phyloP scores from a whole-genome alignment of 176 grass and related monocot genomes.

The Phoenix dactylifera region DNA sequence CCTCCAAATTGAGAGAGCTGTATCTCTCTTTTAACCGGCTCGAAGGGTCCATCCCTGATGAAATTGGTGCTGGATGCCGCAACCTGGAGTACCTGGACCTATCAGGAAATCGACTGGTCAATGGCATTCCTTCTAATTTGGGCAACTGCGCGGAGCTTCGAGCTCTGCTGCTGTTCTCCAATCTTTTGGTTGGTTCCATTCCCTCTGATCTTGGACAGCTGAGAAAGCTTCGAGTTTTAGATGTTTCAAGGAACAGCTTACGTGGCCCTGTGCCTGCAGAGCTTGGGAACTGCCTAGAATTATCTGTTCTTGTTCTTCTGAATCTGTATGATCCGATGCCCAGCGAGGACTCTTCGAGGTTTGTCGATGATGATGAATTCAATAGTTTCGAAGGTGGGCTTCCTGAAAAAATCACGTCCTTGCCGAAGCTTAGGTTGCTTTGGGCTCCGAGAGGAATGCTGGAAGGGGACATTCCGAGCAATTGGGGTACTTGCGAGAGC shows the following conservation, averaged over 20 bases:
- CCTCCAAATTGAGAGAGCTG: conserved; percentile 11
- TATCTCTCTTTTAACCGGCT: conserved; percentile 25
- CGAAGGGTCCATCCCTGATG: conserved; percentile 27
- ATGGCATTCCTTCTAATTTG: conserved; percentile 49
- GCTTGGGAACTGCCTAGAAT: conserved; percentile 52
- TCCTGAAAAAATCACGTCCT: conserved; percentile 32
- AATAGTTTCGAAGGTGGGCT: conserved; percentile 49
- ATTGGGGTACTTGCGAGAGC: conserved; percentile 40
- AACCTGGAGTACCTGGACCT: conserved; percentile 39
- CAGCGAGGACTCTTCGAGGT: not conserved
- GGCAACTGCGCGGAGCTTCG: conserved; percentile 49
- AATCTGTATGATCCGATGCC: conserved; percentile 38
- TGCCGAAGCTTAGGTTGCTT: conserved; percentile 42
- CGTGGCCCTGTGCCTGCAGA: conserved; percentile 44
- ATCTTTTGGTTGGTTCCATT: conserved; percentile 56
- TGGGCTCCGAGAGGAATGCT: conserved; percentile 35
- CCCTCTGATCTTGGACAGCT: conserved; percentile 53
- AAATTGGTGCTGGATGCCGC: conserved; percentile 25
- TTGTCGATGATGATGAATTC: conserved; percentile 25
- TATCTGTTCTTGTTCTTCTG: conserved; percentile 53
- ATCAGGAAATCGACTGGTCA: conserved; percentile 38
- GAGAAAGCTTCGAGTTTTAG: conserved; percentile 55
- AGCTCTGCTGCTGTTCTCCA: conserved; percentile 51
- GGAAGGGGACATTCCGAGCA: conserved; percentile 30
- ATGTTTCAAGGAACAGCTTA: conserved; percentile 64